These are phyloP conservation scores for Beta macrorhiza DNA, from an alignment of 179 eudicot genomes.

Conservation along the genomic window DNA sequence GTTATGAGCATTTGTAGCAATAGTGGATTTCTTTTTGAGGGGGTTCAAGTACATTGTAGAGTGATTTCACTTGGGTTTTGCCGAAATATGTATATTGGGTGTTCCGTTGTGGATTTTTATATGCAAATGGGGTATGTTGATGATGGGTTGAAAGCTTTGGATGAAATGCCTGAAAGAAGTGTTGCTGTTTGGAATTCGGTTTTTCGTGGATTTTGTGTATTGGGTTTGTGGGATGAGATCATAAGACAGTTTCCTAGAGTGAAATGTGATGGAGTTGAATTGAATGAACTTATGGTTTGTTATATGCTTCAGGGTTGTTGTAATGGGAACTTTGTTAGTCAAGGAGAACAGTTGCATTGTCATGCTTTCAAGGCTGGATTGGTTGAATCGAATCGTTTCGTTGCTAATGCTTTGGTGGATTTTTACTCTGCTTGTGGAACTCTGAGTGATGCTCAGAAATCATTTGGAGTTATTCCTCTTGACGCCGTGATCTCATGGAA, in stretches of 20 bases:
- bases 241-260: constrained; percentile 36
- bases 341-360: constrained; percentile 64
- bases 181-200: constrained; percentile 65
- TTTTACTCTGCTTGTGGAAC: constrained; percentile 66
- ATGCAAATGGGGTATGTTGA: constrained; percentile 51
- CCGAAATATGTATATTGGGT: constrained; percentile 50
- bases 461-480: constrained; percentile 51
- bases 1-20: constrained; percentile 38
- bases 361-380: constrained; percentile 53
- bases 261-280: constrained; percentile 47
- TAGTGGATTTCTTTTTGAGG: constrained; percentile 43
- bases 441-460: constrained; percentile 43
- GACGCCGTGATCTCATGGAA: constrained; percentile 73
- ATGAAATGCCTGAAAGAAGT: constrained; percentile 47
- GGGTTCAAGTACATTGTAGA: constrained; percentile 63
- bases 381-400: constrained; percentile 44
- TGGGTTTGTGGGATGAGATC: constrained; percentile 47
- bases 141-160: constrained; percentile 50
- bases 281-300: constrained; percentile 60
- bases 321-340: constrained; percentile 42
- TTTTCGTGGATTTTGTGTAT: constrained; percentile 58
- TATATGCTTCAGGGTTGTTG: constrained; percentile 65
- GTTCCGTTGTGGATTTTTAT: constrained; percentile 63
- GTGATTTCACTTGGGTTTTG: constrained; percentile 52
- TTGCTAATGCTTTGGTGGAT: constrained; percentile 67